phyloP scores from a whole-genome alignment of 768 basidiomycete species.

The Pisolithus sp. region DNA sequence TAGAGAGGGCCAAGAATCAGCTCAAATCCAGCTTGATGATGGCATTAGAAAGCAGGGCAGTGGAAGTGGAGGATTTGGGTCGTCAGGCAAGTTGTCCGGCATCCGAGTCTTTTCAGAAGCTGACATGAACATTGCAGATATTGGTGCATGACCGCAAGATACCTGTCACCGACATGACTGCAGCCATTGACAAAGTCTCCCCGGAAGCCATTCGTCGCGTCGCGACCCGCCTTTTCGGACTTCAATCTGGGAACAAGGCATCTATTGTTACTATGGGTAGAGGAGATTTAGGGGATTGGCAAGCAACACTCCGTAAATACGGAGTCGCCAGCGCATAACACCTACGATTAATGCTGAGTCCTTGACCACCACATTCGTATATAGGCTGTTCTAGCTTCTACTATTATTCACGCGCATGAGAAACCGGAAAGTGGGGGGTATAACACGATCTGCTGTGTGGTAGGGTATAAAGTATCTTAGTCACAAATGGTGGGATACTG shows the following conservation, averaged over 20 bases:
- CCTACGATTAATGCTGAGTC: neutral
- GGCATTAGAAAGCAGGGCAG: conserved; percentile 83
- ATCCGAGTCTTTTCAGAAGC: neutral
- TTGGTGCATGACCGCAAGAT: conserved; percentile 84
- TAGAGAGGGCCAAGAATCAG: conserved; percentile 90
- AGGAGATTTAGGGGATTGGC: conserved; percentile 67
- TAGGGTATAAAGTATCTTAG: conserved; percentile 9
- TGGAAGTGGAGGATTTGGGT: conserved; percentile 86
- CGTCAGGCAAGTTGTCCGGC: conserved; percentile 54
- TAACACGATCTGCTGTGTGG: too few relatives aligned
- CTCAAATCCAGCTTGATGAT: conserved; percentile 89
- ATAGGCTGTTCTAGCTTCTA: too few relatives aligned
- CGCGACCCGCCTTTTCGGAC: conserved; percentile 69
- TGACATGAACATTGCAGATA: conserved; percentile 38
- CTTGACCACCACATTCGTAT: neutral
- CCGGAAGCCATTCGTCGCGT: conserved; percentile 67
- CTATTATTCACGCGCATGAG: neutral
- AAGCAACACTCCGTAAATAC: conserved; percentile 60
- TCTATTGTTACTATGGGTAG: conserved; percentile 83
- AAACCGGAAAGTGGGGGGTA: too few relatives aligned
- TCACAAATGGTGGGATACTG: conserved; percentile 60
- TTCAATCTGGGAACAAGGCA: conserved; percentile 53
- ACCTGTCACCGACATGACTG: conserved; percentile 86
- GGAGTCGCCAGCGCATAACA: conserved; percentile 41
- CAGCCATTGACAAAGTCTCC: conserved; percentile 73